Evolutionary conservation across 73 alveolate species (phyloP), one percentile per base, ranked within the genome.

Genomic region (Durusdinium trenchii): DNA sequence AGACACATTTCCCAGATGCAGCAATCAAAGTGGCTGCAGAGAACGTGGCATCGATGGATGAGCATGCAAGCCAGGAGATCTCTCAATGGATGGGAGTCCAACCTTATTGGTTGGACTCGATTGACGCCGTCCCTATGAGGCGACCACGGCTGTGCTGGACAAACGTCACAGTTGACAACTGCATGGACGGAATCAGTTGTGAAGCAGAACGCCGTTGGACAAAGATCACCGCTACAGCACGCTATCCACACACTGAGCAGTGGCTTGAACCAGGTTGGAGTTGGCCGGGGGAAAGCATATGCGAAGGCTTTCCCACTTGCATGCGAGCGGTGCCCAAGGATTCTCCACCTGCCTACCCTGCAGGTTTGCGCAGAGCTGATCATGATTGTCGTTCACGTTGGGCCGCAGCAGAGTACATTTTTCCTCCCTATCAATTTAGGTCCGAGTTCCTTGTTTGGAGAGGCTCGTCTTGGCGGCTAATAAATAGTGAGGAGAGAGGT

Each of bases 111-210:
- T 32, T 86, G 10, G 52, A 86, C 57, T 46, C 60, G 35, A 45
- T 23, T 0, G 61, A 86, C 48, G 81, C 81, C 18, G 81, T 86
- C n/a, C 75, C 75, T 6, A 86, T 86, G 95, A 26, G 42, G 1
- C 81, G 95, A 3, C 95, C 95, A 3, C 26, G 95, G 38, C 45
- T 86, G 10, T 86, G 75, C 43, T 86, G 95, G 90, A 32, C 52
- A 28, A 47, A 51, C 1, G 95, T 57, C 6, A 12, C 6, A 1
- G 62, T 62, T 3, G 62, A 40, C 2, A 46, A 38, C 0, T 38
- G 9, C 64, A 3, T 86, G 83, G 54, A 54, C n/a, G 95, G 62
- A 20, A 3, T 86, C 6, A 3, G 7, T 26, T 45, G 16, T 10
- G 43, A 23, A 1, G n/a, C 32, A 14, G 45, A 54, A 20, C 47